Conservation (phyloP, 2,329 filamentous ascomycete genomes). For the Penicillium paneum region DNA sequence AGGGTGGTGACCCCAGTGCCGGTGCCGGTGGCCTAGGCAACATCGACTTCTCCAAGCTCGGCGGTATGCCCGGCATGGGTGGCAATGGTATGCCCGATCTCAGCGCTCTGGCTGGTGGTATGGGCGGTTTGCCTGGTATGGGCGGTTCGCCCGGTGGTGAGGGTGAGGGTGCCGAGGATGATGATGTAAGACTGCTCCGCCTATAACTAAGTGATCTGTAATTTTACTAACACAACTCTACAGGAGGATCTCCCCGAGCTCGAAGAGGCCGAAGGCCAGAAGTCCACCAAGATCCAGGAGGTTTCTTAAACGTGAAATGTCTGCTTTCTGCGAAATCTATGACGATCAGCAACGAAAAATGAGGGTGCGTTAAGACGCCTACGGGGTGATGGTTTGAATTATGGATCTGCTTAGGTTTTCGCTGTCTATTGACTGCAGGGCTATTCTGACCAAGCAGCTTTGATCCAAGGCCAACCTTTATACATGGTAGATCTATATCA, state of each 20-base stretch:
- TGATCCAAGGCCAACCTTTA: background rate
- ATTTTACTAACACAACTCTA: conserved; percentile 8
- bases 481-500: conserved; percentile 1
- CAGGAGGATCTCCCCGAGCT: conserved; percentile 85
- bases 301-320: conserved; percentile 27
- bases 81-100: conserved; percentile 50
- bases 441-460: background rate
- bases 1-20: conserved; percentile 14
- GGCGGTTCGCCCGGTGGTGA: conserved; percentile 31
- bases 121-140: conserved; percentile 12
- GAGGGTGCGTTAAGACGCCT: conserved; percentile 14
- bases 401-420: conserved; percentile 9
- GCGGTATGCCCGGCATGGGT: conserved; percentile 51
- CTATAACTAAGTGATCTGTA: background rate
- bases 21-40: conserved; percentile 64
- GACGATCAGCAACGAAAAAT: conserved; percentile 28
- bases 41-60: conserved; percentile 92
- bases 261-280: conserved; percentile 39
- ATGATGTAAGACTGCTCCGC: conserved; percentile 51
- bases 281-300: conserved; percentile 39
- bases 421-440: background rate
- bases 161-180: conserved; percentile 35
- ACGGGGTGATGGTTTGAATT: conserved; percentile 10
- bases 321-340: conserved; percentile 21
- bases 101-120: conserved; percentile 37